Evolutionary conservation across 345 rosid genomes (phyloP), one percentile per base, ranked within the genome.

Genomic region (Kandelia obovata): DNA sequence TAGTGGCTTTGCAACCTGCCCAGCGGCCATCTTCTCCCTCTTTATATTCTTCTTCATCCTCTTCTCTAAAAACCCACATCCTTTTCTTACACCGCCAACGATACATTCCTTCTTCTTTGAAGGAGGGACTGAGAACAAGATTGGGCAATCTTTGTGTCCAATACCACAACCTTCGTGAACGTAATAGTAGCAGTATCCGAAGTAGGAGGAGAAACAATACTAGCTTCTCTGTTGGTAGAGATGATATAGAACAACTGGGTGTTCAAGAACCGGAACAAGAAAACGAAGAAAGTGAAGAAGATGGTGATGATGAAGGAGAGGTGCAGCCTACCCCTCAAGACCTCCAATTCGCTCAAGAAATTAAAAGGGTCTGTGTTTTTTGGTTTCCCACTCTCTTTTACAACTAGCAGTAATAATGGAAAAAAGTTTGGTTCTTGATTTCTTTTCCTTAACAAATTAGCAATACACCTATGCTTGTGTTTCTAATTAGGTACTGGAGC

Each of bases 401-500:
- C 6, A 5, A 32, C 47, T 19, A 3, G 3, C 49, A 13, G 13
- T 43, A 13, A 43, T 43, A 13, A 15, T 59, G 35, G 27, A 10
- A 56, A 56, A 56, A 56, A 9, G 11, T 20, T 70, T 0, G 7
- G 21, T 31, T 43, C 17, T 43, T 43, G 5, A 43, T 43, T 43
- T 43, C 1, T 13, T 13, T 13, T 43, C 49, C 17, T 13, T 15
- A 13, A 43, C 17, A 43, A 43, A 43, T 13, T 43, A 3, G 17
- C 49, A 43, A 43, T 43, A 43, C 17, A 49, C 52, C 20, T 65
- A 31, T 52, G 46, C n/a, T 1, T 64, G 30, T 46, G 31, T 7
- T 21, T 21, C 27, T 55, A 0, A 58, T 62, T 53, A 92, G 92
- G 93, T 86, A 17, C 73, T 95, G 86, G 93, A 88, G 80, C 92